Conservation (phyloP, 2,329 filamentous ascomycete species). For the Trichophyton mentagrophytes region DNA sequence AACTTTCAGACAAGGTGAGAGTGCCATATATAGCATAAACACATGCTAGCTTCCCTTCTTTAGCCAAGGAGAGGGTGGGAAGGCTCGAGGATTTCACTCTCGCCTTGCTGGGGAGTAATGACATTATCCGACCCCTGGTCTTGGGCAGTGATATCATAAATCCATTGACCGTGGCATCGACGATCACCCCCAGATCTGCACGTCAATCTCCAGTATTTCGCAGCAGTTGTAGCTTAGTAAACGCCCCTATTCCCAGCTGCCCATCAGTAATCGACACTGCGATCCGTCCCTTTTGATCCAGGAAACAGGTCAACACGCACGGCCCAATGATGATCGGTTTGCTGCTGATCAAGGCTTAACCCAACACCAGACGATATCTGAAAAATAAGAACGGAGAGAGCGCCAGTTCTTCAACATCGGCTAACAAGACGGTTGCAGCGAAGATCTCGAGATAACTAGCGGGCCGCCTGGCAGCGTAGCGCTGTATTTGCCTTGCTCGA, state of each 20-base stretch:
- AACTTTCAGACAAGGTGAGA: not conserved
- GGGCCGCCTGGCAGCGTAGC: not conserved
- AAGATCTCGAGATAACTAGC: not conserved
- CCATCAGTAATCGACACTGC: not conserved
- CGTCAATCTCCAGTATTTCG: not conserved
- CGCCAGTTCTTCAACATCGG: not conserved
- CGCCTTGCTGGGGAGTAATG: constrained; percentile 36
- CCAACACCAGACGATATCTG: not conserved
- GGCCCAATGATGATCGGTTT: not conserved
- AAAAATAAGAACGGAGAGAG: not conserved
- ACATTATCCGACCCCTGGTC: not conserved
- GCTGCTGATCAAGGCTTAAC: constrained; percentile 4
- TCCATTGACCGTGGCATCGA: not conserved
- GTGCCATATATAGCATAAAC: not conserved
- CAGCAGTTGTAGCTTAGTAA: not conserved
- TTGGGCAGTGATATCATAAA: not conserved
- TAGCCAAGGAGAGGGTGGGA: constrained; percentile 48
- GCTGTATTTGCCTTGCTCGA: not conserved
- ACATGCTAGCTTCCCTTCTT: constrained; percentile 2
- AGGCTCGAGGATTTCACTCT: constrained; percentile 88
- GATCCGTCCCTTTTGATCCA: not conserved
- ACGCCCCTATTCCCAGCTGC: not conserved
- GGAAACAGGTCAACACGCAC: not conserved
- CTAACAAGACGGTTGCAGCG: not conserved
- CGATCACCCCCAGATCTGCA: constrained; percentile 2